These are phyloP conservation scores for Syzygium oleosum DNA, from an alignment of 345 rosid genomes.

Conservation along the genomic window DNA sequence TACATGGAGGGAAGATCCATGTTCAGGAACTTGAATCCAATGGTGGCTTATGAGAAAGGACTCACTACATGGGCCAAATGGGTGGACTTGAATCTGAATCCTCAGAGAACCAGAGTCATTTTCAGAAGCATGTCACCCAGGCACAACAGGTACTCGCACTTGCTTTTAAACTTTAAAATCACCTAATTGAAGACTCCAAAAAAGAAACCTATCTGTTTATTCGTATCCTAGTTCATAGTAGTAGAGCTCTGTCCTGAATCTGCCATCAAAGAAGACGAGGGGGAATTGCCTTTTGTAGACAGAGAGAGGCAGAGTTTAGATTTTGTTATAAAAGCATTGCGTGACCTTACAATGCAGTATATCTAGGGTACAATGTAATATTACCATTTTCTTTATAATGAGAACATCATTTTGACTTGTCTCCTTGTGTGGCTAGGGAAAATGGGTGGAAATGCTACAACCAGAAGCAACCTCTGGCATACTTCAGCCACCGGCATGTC, in stretches of 20 bases:
- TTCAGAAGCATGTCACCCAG: conserved; percentile 68
- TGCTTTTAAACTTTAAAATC: not conserved
- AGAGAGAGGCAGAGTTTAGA: not conserved
- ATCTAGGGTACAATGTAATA: not conserved
- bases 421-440: conserved; percentile 28
- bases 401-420: not conserved
- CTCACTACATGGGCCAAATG: conserved; percentile 73
- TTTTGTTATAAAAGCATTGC: not conserved
- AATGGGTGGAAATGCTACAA: conserved; percentile 87
- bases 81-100: conserved; percentile 55
- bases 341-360: not conserved
- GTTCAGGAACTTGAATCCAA: conserved; percentile 44
- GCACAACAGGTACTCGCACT: conserved; percentile 44
- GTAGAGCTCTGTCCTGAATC: not conserved
- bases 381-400: not conserved
- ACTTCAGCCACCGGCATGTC: conserved; percentile 48
- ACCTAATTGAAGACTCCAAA: not conserved
- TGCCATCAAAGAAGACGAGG: not conserved
- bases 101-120: conserved; percentile 41
- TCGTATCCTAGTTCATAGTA: not conserved
- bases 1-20: conserved; percentile 47
- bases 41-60: conserved; percentile 63
- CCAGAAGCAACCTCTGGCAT: conserved; percentile 59
- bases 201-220: not conserved
- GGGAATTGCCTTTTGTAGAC: not conserved